Evolutionary conservation across 2,329 filamentous ascomycete genomes (phyloP).

Genomic region (Pestalotiopsis sp.): DNA sequence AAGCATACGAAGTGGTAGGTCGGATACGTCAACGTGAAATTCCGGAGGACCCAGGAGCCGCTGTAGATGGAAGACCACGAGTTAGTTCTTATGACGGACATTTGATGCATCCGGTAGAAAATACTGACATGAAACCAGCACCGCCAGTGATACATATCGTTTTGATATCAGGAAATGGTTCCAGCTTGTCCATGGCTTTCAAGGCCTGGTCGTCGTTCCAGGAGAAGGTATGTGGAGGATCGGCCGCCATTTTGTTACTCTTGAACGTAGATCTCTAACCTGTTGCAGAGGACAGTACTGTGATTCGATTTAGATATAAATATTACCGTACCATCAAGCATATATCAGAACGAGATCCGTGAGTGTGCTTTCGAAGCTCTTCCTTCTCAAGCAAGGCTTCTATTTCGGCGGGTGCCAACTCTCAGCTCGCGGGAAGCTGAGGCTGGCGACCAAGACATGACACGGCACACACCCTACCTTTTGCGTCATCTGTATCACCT

Average conservation of each 20-base stretch:
- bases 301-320: too few species aligned
- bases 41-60: constrained; percentile 81
- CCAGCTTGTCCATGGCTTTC: constrained; percentile 70
- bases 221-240: neutral
- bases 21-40: constrained; percentile 74
- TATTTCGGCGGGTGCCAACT: too few species aligned
- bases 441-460: too few species aligned
- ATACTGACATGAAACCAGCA: constrained; percentile 78
- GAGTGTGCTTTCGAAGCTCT: too few species aligned
- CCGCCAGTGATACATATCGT: constrained; percentile 86
- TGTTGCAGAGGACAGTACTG: too few species aligned
- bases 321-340: too few species aligned
- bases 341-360: too few species aligned
- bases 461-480: too few species aligned
- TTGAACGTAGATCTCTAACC: neutral
- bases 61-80: constrained; percentile 42
- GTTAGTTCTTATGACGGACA: neutral
- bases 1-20: constrained; percentile 81
- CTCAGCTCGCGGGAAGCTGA: too few species aligned
- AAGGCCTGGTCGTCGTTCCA: constrained; percentile 75
- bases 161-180: constrained; percentile 68
- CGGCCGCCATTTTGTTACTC: neutral
- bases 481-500: too few species aligned
- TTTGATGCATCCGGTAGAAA: neutral
- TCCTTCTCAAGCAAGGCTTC: too few species aligned